These are phyloP conservation scores for Ambrosiella cleistominuta DNA, from an alignment of 2,329 filamentous ascomycete species.

Conservation along the genomic window DNA sequence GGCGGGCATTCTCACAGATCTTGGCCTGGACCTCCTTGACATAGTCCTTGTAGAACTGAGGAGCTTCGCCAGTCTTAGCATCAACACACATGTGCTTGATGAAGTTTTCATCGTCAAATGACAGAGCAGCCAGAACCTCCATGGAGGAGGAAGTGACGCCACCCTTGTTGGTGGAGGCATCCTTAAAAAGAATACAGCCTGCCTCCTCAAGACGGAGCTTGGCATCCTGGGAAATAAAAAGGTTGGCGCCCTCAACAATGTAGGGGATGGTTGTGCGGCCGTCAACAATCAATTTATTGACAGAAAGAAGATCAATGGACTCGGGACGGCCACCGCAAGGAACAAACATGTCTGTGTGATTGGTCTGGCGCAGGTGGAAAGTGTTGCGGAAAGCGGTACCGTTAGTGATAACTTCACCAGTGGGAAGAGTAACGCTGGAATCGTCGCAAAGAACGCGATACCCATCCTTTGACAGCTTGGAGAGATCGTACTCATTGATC, in stretches of 20 bases:
- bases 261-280: conserved; percentile 80
- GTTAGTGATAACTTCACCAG: conserved; percentile 71
- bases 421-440: conserved; percentile 70
- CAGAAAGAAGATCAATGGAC: conserved; percentile 82
- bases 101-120: conserved; percentile 82
- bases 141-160: conserved; percentile 94
- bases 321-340: conserved; percentile 93
- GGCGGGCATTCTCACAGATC: conserved; percentile 75
- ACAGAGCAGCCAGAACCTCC: conserved; percentile 84
- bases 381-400: conserved; percentile 95
- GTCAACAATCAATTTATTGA: conserved; percentile 72
- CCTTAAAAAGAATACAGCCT: conserved; percentile 92
- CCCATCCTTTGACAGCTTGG: conserved; percentile 71
- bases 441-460: conserved; percentile 91
- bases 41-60: conserved; percentile 83
- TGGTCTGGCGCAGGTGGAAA: conserved; percentile 70
- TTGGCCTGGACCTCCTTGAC: conserved; percentile 80
- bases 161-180: conserved; percentile 96
- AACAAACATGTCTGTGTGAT: conserved; percentile 74
- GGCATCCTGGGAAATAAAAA: conserved; percentile 97
- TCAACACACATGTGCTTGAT: conserved; percentile 87
- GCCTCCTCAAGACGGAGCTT: conserved; percentile 88
- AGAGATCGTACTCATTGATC: conserved; percentile 71
- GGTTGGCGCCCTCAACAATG: conserved; percentile 92
- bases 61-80: conserved; percentile 44